Conservation (phyloP, 306 rosid genomes). For the Ochetophila trinervis region DNA sequence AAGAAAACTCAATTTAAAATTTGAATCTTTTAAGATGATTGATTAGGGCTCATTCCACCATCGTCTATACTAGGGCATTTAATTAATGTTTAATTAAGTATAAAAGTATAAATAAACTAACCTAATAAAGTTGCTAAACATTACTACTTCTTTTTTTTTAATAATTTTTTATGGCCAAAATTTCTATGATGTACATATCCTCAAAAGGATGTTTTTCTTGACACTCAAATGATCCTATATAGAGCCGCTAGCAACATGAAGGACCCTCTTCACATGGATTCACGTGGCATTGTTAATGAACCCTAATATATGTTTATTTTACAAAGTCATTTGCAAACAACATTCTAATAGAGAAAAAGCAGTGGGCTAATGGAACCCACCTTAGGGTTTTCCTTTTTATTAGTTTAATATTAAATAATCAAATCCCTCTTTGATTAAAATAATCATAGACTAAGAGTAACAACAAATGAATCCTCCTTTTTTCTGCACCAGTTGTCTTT, state of each 20-base stretch:
- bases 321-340: conserved; percentile 13
- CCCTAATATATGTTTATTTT: conserved; percentile 13
- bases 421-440: conserved; percentile 24
- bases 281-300: conserved; percentile 49
- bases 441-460: conserved; percentile 28
- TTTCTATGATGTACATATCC: background rate
- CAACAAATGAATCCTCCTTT: conserved; percentile 38
- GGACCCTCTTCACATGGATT: conserved; percentile 67
- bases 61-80: too few species aligned
- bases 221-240: conserved; percentile 30
- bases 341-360: conserved; percentile 36
- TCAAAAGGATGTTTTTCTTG: conserved; percentile 24
- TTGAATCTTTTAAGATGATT: too few species aligned
- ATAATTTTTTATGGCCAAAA: background rate
- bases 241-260: conserved; percentile 35
- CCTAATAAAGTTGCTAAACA: background rate
- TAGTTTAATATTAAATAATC: conserved; percentile 25
- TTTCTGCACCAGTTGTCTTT: conserved; percentile 15
- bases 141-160: background rate
- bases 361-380: conserved; percentile 41
- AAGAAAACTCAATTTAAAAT: too few species aligned
- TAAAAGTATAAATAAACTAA: too few species aligned
- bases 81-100: background rate
- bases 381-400: background rate
- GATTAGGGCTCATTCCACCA: too few species aligned